phyloP scores from a whole-genome alignment of 139 green algal genomes.

The Tetradesmus lagerheimii region DNA sequence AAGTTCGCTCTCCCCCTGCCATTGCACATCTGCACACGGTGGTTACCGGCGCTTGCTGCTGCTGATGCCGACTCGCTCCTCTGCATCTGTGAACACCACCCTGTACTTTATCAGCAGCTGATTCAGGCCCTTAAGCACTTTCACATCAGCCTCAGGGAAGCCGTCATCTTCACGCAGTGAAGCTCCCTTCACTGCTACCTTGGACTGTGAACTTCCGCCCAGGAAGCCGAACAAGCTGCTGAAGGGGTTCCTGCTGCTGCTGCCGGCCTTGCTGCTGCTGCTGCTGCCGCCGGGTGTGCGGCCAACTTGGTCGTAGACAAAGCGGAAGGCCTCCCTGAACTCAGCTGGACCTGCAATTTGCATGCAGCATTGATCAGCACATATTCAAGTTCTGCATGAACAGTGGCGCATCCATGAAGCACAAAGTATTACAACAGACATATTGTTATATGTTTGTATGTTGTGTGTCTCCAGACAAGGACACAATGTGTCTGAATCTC shows the following conservation, averaged over 20 bases:
- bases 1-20: neutral
- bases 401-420: too few relatives aligned
- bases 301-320: neutral
- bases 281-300: neutral
- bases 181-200: slow-evolving; percentile 49
- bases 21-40: neutral
- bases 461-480: too few relatives aligned
- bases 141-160: slow-evolving; percentile 19
- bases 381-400: neutral
- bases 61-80: neutral
- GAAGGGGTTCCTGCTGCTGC: neutral
- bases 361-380: neutral
- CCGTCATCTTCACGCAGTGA: slow-evolving; percentile 38
- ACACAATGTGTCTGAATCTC: too few relatives aligned
- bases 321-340: slow-evolving; percentile 6
- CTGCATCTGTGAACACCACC: slow-evolving; percentile 42
- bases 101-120: slow-evolving; percentile 42
- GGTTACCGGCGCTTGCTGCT: neutral
- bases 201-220: slow-evolving; percentile 20
- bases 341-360: neutral
- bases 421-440: neutral
- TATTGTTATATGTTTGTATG: too few relatives aligned
- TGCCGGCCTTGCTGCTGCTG: neutral
- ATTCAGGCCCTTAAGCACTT: slow-evolving; percentile 46
- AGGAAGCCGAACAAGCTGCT: slow-evolving; percentile 17